phyloP scores from a whole-genome alignment of 805 yeast genomes.

The Metahyphopichia silvanorum region DNA sequence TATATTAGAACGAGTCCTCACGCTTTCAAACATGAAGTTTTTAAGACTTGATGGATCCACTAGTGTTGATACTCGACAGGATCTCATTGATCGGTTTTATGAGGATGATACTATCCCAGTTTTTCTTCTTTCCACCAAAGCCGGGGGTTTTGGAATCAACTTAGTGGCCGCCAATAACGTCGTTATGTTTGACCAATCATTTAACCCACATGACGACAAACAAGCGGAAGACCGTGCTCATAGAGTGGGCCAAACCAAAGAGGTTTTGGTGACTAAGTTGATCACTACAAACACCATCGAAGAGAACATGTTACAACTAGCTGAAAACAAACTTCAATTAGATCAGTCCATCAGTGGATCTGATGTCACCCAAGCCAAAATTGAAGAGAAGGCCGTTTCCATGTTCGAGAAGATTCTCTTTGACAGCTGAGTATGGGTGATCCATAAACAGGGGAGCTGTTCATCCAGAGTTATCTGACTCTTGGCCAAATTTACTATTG shows the following conservation, averaged over 20 bases:
- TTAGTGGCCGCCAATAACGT: conserved; percentile 93
- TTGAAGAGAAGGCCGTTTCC: conserved; percentile 52
- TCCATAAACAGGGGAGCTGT: no score
- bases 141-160: conserved; percentile 98
- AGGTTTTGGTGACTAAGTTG: conserved; percentile 75
- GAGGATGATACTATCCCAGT: conserved; percentile 80
- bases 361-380: conserved; percentile 34
- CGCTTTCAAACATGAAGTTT: conserved; percentile 63
- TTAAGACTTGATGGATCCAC: conserved; percentile 92
- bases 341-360: conserved; percentile 60
- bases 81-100: conserved; percentile 82
- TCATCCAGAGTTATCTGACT: not conserved
- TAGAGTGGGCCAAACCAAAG: conserved; percentile 89
- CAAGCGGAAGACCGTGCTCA: conserved; percentile 99
- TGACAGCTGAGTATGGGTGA: conserved; percentile 12
- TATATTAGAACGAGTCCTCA: conserved; percentile 73
- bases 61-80: conserved; percentile 89
- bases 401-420: conserved; percentile 50
- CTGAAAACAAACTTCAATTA: conserved; percentile 85
- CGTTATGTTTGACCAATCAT: conserved; percentile 86
- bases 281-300: conserved; percentile 78
- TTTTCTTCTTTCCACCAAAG: conserved; percentile 87
- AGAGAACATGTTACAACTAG: conserved; percentile 81
- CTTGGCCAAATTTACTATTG: not conserved
- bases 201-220: conserved; percentile 97